Evolutionary conservation across 202 grass and related monocot species (phyloP).

Genomic region (Saccharum hybrid): DNA sequence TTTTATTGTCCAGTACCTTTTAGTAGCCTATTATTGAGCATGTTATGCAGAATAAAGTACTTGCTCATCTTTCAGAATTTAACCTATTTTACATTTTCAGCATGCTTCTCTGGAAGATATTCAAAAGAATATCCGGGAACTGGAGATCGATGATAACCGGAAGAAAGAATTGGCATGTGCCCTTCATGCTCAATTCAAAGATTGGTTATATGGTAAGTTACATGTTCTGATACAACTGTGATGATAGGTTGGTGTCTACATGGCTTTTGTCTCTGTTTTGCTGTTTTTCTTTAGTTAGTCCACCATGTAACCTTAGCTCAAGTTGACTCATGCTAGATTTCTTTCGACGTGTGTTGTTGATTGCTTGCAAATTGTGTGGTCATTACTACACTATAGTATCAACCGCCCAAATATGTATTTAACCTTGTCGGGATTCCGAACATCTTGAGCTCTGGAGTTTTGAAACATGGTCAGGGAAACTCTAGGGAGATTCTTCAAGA

Average conservation of each 20-base stretch:
- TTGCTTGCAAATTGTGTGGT: neutral
- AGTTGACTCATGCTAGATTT: conserved; percentile 29
- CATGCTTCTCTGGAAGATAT: conserved; percentile 72
- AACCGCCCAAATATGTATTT: neutral
- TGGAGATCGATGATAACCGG: conserved; percentile 84
- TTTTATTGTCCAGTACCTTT: conserved; percentile 33
- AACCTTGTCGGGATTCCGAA: conserved; percentile 19
- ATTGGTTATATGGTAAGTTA: conserved; percentile 92
- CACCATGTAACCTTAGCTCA: neutral
- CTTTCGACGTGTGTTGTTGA: neutral
- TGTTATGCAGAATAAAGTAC: conserved; percentile 16
- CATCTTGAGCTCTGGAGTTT: neutral
- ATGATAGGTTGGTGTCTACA: conserved; percentile 30
- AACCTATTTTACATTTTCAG: conserved; percentile 57
- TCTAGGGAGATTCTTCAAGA: conserved; percentile 12
- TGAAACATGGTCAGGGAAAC: neutral
- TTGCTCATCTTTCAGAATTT: conserved; percentile 12
- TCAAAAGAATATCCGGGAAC: conserved; percentile 75
- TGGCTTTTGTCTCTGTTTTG: conserved; percentile 11
- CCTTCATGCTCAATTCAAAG: conserved; percentile 93
- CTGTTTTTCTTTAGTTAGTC: conserved; percentile 8
- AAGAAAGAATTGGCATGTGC: conserved; percentile 81
- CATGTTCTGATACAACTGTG: conserved; percentile 21
- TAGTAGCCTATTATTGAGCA: conserved; percentile 20
- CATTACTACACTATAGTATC: neutral